Percentiles rank a stretch among this genome's conserved stretches.
phyloP scores from a whole-genome alignment of 2,329 filamentous ascomycete genomes.

The Microdochium nivale region DNA sequence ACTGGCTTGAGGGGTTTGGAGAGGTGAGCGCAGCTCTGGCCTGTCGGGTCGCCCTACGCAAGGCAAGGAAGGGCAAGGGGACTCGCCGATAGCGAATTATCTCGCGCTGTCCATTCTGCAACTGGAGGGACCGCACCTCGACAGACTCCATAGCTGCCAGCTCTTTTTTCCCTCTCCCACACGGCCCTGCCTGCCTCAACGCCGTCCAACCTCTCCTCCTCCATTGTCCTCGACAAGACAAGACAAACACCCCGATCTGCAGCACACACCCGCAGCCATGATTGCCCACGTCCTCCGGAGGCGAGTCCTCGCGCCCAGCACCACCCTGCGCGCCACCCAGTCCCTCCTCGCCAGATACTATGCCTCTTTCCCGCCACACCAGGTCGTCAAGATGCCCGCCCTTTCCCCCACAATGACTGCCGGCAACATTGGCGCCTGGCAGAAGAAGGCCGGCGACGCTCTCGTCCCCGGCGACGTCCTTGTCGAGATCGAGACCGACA shows the following conservation, averaged over 20 bases:
- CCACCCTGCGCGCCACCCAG: constrained; percentile 41
- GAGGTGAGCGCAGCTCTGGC: background rate
- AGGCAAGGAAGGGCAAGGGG: too few relatives aligned
- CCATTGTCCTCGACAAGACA: constrained; percentile 10
- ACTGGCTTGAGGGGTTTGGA: background rate
- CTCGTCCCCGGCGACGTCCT: constrained; percentile 89
- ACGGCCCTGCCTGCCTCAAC: background rate
- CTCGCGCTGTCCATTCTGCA: background rate
- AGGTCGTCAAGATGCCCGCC: constrained; percentile 94
- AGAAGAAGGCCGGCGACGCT: constrained; percentile 89
- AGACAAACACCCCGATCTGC: background rate
- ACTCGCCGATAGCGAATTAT: background rate
- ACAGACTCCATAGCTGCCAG: too few relatives aligned
- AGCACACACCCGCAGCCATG: constrained; percentile 28
- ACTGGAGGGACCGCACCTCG: too few relatives aligned
- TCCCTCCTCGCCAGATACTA: constrained; percentile 53
- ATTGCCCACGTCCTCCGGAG: constrained; percentile 56
- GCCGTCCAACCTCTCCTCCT: background rate
- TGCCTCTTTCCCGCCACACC: constrained; percentile 89
- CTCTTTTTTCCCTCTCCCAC: background rate
- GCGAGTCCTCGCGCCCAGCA: constrained; percentile 45
- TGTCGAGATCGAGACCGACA: constrained; percentile 98
- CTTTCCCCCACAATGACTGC: constrained; percentile 96
- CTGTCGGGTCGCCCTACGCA: background rate
- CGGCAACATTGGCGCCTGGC: constrained; percentile 94